Percentiles rank a stretch among this genome's conserved stretches.
Conservation (phyloP, 305 asterid species). For the Nicotiana rustica region DNA sequence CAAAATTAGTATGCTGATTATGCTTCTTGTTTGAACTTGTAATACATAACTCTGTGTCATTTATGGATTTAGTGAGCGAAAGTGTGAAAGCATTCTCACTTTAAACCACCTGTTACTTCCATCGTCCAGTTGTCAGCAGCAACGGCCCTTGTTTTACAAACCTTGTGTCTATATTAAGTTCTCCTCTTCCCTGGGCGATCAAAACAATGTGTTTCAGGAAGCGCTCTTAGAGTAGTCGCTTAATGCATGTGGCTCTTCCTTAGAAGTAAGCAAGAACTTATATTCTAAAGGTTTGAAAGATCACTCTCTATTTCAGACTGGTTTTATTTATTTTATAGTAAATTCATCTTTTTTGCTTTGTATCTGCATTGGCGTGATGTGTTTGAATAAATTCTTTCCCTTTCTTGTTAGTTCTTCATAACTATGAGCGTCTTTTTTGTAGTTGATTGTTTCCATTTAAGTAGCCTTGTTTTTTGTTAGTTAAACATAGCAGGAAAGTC, state of each 20-base stretch:
- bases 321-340: background rate
- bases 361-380: conserved; percentile 28
- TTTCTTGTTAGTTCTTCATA: conserved; percentile 23
- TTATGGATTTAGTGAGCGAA: conserved; percentile 11
- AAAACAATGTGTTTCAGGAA: conserved; percentile 27
- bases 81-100: conserved; percentile 24
- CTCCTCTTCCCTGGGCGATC: conserved; percentile 25
- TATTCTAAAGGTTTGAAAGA: background rate
- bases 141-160: background rate
- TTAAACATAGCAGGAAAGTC: background rate
- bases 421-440: conserved; percentile 5
- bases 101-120: conserved; percentile 14
- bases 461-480: background rate
- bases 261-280: background rate
- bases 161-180: conserved; percentile 6
- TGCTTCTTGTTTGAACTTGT: conserved; percentile 17
- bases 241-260: conserved; percentile 31
- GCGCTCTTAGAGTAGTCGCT: background rate
- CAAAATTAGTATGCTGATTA: background rate
- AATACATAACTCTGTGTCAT: background rate
- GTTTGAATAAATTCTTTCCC: conserved; percentile 6
- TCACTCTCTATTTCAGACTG: conserved; percentile 8
- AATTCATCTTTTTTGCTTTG: background rate
- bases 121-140: conserved; percentile 25
- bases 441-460: conserved; percentile 17